These are phyloP conservation scores for Fraxinus dipetala DNA, from an alignment of 305 asterid species.

Conservation along the genomic window DNA sequence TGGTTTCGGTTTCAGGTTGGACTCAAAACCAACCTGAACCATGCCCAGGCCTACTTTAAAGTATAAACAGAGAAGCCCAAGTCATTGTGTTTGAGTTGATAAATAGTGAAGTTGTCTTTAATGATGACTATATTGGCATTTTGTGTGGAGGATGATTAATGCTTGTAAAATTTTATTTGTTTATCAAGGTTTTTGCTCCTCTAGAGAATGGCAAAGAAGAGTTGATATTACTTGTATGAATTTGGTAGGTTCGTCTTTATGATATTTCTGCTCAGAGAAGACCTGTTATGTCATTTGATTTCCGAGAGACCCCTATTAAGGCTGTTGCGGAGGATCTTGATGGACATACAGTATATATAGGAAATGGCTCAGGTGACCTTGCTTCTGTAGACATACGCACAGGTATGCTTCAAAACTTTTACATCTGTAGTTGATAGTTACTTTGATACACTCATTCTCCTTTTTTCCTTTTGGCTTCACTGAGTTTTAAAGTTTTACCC, in stretches of 20 bases:
- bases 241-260: conserved; percentile 76
- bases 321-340: conserved; percentile 75
- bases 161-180: neutral
- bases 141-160: neutral
- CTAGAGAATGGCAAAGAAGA: neutral
- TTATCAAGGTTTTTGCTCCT: neutral
- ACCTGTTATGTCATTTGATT: conserved; percentile 79
- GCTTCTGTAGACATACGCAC: conserved; percentile 88
- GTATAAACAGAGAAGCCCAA: neutral
- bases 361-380: conserved; percentile 95
- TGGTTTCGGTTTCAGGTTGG: neutral
- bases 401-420: conserved; percentile 40
- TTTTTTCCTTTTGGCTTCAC: neutral
- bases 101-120: neutral
- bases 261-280: conserved; percentile 93
- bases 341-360: conserved; percentile 70
- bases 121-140: neutral
- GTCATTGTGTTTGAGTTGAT: neutral
- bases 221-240: conserved; percentile 15
- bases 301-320: conserved; percentile 81
- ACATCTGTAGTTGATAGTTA: conserved; percentile 1
- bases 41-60: neutral
- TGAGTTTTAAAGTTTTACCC: neutral
- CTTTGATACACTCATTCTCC: neutral
- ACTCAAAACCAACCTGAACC: neutral